Base-by-base conservation (phyloP, 169 alveolate species). In the Cryptosporidium ryanae region DNA sequence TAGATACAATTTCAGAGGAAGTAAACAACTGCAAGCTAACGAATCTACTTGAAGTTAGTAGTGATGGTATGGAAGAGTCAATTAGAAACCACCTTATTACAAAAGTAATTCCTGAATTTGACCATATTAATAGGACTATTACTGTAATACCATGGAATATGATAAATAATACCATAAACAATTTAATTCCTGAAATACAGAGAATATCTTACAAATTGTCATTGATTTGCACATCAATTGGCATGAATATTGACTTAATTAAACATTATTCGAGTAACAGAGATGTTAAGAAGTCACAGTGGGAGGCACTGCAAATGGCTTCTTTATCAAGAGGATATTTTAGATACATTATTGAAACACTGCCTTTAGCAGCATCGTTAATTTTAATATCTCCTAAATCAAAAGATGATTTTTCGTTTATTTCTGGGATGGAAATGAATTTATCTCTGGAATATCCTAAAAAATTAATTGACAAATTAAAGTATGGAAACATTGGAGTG, bases 241-340 rank as follows among this genome's bases (percentile, higher is more conserved):
- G 87, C 43, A 59, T 21, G 23, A 76, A 76, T 31, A 38, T 38
- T 7, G 64, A 61, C 17, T 21, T 76, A 12, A 25, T 76, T 43
- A 76, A 32, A 59, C 59, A 8, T 34, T 76, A 59, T 44, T 76
- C 87, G 21, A 27, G 50, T 57, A 17, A 38, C 4, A 18, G 61
- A 7, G 87, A 76, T 59, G 43, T 55, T 15, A 61, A 55, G 21
- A 23, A 34, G 8, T 34, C 31, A 2, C 68, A 61, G 46, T 61
- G 71, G 71, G 87, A 76, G 27, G 87, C 87, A 43, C 43, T 76
- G 29, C 68, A 76, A 59, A 76, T 76, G 87, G 87, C 76, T 43
- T 59, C 87, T 0, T 55, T 76, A 23, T 67, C 87, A 34, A 76
- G 87, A 38, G 71, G 87, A 12, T 76, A 59, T 43, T 55, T 71